Evolutionary conservation across 2,329 filamentous ascomycete genomes (phyloP).

Genomic region (Endocalyx cinctus): DNA sequence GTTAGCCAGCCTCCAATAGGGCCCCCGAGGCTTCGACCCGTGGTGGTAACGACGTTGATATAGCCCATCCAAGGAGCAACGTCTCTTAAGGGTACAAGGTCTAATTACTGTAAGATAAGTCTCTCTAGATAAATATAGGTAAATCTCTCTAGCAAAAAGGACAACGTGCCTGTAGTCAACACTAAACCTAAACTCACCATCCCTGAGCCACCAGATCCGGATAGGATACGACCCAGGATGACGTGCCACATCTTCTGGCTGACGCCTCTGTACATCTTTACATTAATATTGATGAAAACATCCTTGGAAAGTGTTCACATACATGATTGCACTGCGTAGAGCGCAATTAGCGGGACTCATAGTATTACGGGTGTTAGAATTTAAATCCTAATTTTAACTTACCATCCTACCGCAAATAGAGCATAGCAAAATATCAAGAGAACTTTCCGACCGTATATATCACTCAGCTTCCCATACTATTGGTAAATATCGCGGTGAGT

Average conservation of each 20-base stretch:
- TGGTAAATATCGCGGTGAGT: too few relatives aligned
- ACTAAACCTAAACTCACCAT: conserved; percentile 47
- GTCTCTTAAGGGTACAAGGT: conserved; percentile 47
- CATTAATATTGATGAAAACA: conserved; percentile 1
- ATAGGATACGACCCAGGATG: conserved; percentile 46
- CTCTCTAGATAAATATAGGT: neutral
- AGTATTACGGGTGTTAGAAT: too few relatives aligned
- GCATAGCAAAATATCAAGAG: conserved; percentile 45
- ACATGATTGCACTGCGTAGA: conserved; percentile 17
- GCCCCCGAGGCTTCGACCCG: conserved; percentile 47
- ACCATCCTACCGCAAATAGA: conserved; percentile 47
- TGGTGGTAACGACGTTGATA: conserved; percentile 47
- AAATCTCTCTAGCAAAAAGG: neutral
- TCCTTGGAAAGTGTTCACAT: conserved; percentile 1
- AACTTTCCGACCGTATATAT: conserved; percentile 51
- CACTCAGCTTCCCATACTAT: conserved; percentile 51
- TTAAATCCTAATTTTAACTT: too few relatives aligned
- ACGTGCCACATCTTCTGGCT: conserved; percentile 44
- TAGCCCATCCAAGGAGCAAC: conserved; percentile 51
- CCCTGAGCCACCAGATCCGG: conserved; percentile 47
- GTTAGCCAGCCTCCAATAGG: conserved; percentile 57
- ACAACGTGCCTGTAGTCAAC: conserved; percentile 42
- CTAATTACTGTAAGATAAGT: conserved; percentile 23
- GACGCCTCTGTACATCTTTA: conserved; percentile 30
- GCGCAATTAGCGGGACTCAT: too few relatives aligned